These are phyloP conservation scores for Excoecaria agallocha DNA, from an alignment of 345 rosid species.

Conservation along the genomic window DNA sequence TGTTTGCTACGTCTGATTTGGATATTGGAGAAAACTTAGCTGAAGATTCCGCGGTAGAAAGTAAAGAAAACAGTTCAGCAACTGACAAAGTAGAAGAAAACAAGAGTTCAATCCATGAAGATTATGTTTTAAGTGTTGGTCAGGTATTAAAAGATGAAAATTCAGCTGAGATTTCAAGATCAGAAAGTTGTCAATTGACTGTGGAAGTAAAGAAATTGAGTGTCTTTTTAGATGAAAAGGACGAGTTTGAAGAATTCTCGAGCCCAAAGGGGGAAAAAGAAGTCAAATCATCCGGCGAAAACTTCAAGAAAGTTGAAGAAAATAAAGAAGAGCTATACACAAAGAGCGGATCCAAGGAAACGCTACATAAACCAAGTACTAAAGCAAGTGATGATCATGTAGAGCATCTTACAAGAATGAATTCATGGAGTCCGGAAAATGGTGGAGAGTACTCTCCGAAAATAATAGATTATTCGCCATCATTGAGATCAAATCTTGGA, in stretches of 20 bases:
- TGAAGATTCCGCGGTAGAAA: conserved; percentile 18
- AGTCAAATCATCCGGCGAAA: conserved; percentile 42
- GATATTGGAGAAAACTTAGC: conserved; percentile 27
- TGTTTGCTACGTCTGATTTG: conserved; percentile 43
- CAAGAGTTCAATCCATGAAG: conserved; percentile 27
- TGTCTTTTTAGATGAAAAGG: conserved; percentile 39
- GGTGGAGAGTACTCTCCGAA: conserved; percentile 16
- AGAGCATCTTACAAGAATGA: conserved; percentile 21
- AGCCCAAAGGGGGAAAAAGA: conserved; percentile 40
- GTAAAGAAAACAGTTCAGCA: conserved; percentile 12
- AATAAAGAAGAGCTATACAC: conserved; percentile 23
- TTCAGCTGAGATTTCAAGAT: background rate
- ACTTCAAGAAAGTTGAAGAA: conserved; percentile 46
- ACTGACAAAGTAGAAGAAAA: conserved; percentile 11
- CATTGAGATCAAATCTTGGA: conserved; percentile 32
- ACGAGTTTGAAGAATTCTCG: conserved; percentile 21
- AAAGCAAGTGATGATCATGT: conserved; percentile 16
- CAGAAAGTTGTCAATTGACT: conserved; percentile 14
- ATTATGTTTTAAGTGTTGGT: background rate
- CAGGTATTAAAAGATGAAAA: background rate
- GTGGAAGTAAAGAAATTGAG: conserved; percentile 35
- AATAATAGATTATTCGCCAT: background rate
- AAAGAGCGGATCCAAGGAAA: conserved; percentile 54
- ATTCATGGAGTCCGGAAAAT: conserved; percentile 22
- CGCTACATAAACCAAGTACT: conserved; percentile 11